Conservation (phyloP, 768 basidiomycete species). For the Leucocoprinus leucothites region DNA sequence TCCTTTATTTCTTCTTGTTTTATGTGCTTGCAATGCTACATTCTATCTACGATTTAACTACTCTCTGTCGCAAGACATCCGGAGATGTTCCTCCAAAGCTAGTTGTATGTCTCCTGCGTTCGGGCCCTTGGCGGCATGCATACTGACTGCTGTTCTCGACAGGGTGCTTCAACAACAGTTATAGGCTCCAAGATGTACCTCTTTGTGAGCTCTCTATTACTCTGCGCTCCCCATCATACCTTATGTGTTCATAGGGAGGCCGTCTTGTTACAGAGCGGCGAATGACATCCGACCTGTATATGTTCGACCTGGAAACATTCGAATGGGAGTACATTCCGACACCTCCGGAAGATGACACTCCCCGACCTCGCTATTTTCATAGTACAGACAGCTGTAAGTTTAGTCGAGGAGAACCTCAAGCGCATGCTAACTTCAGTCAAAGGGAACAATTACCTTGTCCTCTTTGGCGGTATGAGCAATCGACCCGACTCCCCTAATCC, state of each 20-base stretch:
- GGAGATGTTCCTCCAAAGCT: conserved; percentile 89
- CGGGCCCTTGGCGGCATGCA: neutral
- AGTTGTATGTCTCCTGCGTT: conserved; percentile 54
- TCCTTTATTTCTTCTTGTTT: conserved; percentile 4
- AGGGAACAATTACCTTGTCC: conserved; percentile 89
- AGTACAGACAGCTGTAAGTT: conserved; percentile 78
- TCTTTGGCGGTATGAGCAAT: conserved; percentile 96
- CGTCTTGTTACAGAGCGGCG: conserved; percentile 80
- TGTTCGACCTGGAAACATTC: conserved; percentile 81
- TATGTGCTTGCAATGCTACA: conserved; percentile 44
- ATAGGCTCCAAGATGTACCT: conserved; percentile 87
- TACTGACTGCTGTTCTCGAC: conserved; percentile 14
- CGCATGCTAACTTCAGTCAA: conserved; percentile 7
- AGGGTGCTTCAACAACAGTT: conserved; percentile 92
- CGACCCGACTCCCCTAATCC: conserved; percentile 64
- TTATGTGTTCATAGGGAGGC: conserved; percentile 58
- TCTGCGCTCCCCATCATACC: neutral
- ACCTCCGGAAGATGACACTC: conserved; percentile 64
- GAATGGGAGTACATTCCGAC: conserved; percentile 72
- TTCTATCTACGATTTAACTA: conserved; percentile 88
- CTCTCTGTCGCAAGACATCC: conserved; percentile 75
- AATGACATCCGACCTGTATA: conserved; percentile 90
- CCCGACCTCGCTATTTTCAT: conserved; percentile 92
- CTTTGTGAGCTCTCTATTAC: conserved; percentile 55
- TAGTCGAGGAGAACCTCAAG: neutral